Evolutionary conservation across 2,329 filamentous ascomycete species (phyloP).

Genomic region (Colletotrichum endophyticum): DNA sequence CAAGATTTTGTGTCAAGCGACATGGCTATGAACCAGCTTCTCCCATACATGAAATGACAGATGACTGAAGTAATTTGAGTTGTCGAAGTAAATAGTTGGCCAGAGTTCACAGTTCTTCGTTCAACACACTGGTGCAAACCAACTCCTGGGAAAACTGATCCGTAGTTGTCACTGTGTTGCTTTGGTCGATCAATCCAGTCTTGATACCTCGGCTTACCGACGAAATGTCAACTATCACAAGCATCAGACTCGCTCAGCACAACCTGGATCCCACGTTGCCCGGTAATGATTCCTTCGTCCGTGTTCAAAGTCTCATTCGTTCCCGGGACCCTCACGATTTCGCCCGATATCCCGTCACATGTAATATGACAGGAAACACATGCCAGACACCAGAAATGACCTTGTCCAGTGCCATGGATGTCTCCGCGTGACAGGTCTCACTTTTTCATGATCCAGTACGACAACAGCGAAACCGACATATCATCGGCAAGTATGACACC

Average conservation of each 20-base stretch:
- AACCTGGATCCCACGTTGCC: not conserved
- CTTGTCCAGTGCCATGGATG: not conserved
- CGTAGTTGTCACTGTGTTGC: not conserved
- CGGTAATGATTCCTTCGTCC: not conserved
- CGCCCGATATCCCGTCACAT: not conserved
- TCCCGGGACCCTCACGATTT: not conserved
- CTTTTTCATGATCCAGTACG: not conserved
- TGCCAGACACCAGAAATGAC: not conserved
- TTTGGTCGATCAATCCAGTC: not conserved
- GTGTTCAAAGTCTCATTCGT: not conserved
- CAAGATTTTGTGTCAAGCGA: not conserved
- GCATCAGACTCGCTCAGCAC: not conserved
- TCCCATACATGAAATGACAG: not conserved
- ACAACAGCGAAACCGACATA: not conserved
- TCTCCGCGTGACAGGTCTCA: not conserved
- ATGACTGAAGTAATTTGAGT: not conserved
- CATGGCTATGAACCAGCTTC: not conserved
- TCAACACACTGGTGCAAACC: not conserved
- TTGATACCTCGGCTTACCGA: not conserved
- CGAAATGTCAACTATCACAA: fast-evolving
- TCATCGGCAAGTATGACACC: not conserved
- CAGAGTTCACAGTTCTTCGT: not conserved
- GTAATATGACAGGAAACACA: not conserved
- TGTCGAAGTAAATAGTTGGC: fast-evolving
- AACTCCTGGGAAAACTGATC: not conserved